Evolutionary conservation across 2,329 filamentous ascomycete genomes (phyloP).

Genomic region (Sporothrix humicola): DNA sequence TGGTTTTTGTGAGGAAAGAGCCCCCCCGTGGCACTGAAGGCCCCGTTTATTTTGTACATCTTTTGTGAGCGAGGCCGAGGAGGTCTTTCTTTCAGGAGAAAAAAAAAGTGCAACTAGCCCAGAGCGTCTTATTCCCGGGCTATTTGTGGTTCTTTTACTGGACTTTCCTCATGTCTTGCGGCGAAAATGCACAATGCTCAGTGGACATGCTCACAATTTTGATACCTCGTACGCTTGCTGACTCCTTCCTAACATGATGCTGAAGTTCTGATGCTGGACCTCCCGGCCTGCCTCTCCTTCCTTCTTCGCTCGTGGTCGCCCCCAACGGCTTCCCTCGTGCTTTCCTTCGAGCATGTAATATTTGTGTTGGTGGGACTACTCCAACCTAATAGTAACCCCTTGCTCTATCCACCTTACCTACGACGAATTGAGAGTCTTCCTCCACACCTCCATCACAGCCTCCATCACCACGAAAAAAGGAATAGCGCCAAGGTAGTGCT

Average conservation of each 20-base stretch:
- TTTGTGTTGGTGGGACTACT: constrained; percentile 4
- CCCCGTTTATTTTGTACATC: constrained; percentile 9
- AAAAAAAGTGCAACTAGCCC: background rate
- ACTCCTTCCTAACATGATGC: background rate
- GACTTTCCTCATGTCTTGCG: background rate
- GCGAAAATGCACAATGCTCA: background rate
- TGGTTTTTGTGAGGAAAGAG: background rate
- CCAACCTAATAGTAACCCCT: background rate
- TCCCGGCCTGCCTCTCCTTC: background rate
- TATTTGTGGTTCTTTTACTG: background rate
- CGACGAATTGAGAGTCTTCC: background rate
- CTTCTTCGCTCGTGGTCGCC: background rate
- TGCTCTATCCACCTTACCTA: background rate
- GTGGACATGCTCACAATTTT: background rate
- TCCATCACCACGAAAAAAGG: constrained; percentile 14
- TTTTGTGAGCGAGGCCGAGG: background rate
- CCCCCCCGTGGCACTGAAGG: background rate
- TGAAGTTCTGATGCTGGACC: no score
- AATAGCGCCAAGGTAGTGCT: constrained; percentile 8
- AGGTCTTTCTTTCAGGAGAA: background rate
- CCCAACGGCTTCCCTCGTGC: background rate
- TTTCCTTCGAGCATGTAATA: background rate
- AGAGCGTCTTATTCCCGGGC: constrained; percentile 32
- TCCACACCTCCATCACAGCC: constrained; percentile 22
- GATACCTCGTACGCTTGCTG: background rate